Percentiles rank a stretch among this genome's conserved stretches.
phyloP scores from a whole-genome alignment of 208 protist genomes.

The Acanthamoeba triangularis region DNA sequence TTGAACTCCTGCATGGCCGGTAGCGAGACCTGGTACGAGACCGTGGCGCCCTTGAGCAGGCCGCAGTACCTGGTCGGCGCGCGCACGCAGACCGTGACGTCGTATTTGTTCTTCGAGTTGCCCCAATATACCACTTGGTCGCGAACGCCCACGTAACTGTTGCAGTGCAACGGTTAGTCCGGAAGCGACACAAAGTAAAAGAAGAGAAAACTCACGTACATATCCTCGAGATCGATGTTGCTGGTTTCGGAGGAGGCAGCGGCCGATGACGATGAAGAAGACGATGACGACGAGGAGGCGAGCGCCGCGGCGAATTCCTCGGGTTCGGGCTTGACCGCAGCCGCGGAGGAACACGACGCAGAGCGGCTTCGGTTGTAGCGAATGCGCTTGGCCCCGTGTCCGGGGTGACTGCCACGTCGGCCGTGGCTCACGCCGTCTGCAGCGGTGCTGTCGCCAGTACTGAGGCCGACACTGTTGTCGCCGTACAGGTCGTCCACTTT shows the following conservation, averaged over 20 bases:
- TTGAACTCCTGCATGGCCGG: constrained; percentile 22
- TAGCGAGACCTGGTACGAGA: not conserved
- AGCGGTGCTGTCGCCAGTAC: not conserved
- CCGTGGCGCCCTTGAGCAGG: not conserved
- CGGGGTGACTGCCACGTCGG: not conserved
- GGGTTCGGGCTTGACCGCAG: not conserved
- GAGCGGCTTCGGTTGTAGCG: not conserved
- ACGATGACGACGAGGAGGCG: not conserved
- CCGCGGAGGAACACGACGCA: not conserved
- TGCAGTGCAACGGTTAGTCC: not conserved
- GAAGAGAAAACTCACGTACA: not conserved
- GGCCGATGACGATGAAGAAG: not conserved
- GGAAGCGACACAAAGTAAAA: not conserved
- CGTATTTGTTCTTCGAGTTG: constrained; percentile 56
- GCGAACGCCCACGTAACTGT: not conserved
- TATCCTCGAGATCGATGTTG: not conserved
- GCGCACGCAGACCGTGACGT: not conserved
- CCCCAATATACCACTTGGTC: constrained; percentile 60
- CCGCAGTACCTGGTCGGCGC: constrained; percentile 14
- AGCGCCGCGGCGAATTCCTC: not conserved
- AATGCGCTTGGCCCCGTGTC: not conserved
- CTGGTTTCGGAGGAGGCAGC: not conserved
- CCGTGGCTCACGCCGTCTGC: not conserved
- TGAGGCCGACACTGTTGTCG: not conserved
- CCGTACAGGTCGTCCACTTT: not conserved